phyloP scores from a whole-genome alignment of 306 rosid genomes.

The Sphenostylis stenocarpa region DNA sequence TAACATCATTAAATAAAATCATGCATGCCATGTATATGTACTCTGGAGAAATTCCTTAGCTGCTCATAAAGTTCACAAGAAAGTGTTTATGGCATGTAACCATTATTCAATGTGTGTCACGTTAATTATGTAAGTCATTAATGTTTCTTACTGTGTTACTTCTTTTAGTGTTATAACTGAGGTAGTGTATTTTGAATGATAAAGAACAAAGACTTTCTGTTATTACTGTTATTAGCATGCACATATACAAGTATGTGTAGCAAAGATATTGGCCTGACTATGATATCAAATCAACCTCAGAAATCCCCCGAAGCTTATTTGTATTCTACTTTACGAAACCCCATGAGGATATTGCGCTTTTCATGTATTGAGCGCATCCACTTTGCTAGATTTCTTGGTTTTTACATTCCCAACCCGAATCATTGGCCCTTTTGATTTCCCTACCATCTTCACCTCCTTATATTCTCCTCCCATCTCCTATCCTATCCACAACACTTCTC shows the following conservation, averaged over 20 bases:
- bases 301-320: constrained; percentile 27
- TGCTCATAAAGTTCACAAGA: neutral
- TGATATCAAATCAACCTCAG: constrained; percentile 48
- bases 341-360: constrained; percentile 53
- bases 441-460: constrained; percentile 39
- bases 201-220: neutral
- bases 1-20: constrained; percentile 35
- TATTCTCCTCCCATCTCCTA: constrained; percentile 45
- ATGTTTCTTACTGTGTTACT: neutral
- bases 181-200: neutral
- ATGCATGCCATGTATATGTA: constrained; percentile 26
- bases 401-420: constrained; percentile 35
- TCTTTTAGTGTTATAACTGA: neutral
- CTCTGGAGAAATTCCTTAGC: neutral
- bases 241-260: neutral
- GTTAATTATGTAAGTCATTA: neutral
- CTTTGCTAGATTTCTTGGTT: constrained; percentile 40
- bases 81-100: neutral
- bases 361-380: constrained; percentile 38
- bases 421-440: constrained; percentile 41
- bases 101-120: neutral
- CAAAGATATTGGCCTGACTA: constrained; percentile 26
- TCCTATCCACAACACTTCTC: constrained; percentile 32
- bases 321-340: constrained; percentile 49
- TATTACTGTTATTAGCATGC: constrained; percentile 23